A percentile compares a stretch with the other conserved stretches of the same genome.
Conservation (phyloP, 768 basidiomycete species). For the Lactarius akahatsu region DNA sequence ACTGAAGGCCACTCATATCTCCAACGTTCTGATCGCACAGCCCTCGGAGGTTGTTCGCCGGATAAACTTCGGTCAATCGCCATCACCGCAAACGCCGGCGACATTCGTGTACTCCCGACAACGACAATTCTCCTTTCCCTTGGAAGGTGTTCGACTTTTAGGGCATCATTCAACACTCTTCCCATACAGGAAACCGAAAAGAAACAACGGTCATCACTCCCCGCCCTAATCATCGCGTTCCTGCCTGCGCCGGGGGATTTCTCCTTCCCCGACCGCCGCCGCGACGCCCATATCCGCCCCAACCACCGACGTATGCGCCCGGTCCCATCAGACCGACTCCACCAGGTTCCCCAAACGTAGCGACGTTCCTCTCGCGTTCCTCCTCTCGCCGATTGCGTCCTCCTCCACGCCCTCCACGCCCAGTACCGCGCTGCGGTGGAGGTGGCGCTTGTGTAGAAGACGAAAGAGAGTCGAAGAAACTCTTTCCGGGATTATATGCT, state of each 20-base stretch:
- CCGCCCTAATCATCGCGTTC: conserved; percentile 20
- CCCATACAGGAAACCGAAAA: background rate
- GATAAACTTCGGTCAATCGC: background rate
- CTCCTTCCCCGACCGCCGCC: conserved; percentile 46
- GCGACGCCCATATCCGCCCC: conserved; percentile 65
- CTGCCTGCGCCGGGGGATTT: conserved; percentile 30
- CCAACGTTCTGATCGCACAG: background rate
- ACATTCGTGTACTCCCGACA: background rate
- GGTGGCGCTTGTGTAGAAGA: conserved; percentile 45
- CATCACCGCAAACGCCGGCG: conserved; percentile 2
- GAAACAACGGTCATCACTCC: background rate
- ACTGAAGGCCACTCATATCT: background rate
- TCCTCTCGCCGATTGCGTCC: conserved; percentile 77
- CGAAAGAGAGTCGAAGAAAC: conserved; percentile 76
- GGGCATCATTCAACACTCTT: conserved; percentile 3
- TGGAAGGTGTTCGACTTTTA: conserved; percentile 9
- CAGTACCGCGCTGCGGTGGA: conserved; percentile 41
- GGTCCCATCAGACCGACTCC: conserved; percentile 76
- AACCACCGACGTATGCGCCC: conserved; percentile 75
- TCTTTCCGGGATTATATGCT: conserved; percentile 75
- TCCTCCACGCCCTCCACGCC: conserved; percentile 51
- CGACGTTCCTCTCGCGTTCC: conserved; percentile 79
- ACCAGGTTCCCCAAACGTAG: conserved; percentile 85
- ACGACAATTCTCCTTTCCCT: background rate
- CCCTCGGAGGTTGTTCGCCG: background rate